Evolutionary conservation across 2,329 filamentous ascomycete species (phyloP), one percentile per base, ranked within the genome.

Genomic region (Monilinia laxa): DNA sequence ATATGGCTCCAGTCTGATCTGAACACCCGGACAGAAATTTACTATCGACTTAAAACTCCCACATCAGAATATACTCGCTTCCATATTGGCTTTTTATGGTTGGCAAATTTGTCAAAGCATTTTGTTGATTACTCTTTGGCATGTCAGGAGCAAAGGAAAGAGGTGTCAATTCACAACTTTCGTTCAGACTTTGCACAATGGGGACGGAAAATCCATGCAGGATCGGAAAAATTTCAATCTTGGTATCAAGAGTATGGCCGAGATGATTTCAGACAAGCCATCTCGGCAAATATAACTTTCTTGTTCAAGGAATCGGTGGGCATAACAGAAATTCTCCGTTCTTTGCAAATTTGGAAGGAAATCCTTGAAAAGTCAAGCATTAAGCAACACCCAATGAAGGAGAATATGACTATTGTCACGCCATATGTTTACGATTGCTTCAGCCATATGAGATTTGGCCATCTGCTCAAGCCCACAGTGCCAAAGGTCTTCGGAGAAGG

Each of bases 81-180:
- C 71, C 84, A 88, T 67, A 59, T 77, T 0, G 82, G 85, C 0
- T 94, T 92, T 68, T 68, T 87, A 0, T 95, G 90, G 90, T 77
- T 93, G 0, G 88, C 86, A 0, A 83, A 89, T 63, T 79, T 95
- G 0, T 82, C 84, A 0, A 94, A 93, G 73, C 87, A 92, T 71
- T 83, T 90, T 31, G 81, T 93, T 1, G 89, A 93, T 69, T 95
- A 84, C 47, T 71, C 69, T 56, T 55, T 73, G 40, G 53, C 59
- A 20, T 68, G 66, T n/a, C 59, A 68, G 68, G 23, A 62, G 7
- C 23, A 57, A 45, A 45, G 64, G 69, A 1, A 71, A 75, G 11
- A 35, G 7, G 82, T 90, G 1, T 76, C 77, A 0, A 79, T 93
- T 0, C 65, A 78, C 3, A 78, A 86, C 62, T 93, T 95, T 69